Evolutionary conservation across 768 basidiomycete genomes (phyloP).

Genomic region (Megacollybia marginata): DNA sequence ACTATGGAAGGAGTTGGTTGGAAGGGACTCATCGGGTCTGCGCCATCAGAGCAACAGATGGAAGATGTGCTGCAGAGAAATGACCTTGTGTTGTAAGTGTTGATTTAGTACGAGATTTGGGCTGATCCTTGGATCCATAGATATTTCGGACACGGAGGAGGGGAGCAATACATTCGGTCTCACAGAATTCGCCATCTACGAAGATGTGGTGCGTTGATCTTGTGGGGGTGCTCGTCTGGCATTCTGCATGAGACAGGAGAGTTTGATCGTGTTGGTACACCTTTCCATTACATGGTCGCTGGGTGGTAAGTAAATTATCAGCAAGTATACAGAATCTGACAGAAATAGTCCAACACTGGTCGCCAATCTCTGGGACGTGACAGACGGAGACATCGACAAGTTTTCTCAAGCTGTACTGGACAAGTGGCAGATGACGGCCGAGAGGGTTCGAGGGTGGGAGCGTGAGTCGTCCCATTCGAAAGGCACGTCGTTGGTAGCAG

Average conservation of each 20-base stretch:
- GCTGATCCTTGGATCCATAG: slow-evolving; percentile 36
- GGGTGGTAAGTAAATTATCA: slow-evolving; percentile 68
- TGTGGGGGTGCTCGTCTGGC: slow-evolving; percentile 99
- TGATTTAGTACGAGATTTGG: neutral
- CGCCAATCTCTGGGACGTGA: slow-evolving; percentile 97
- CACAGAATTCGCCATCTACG: slow-evolving; percentile 76
- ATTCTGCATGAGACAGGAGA: slow-evolving; percentile 85
- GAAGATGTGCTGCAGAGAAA: slow-evolving; percentile 59
- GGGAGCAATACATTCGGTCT: slow-evolving; percentile 88
- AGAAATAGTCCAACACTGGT: slow-evolving; percentile 74
- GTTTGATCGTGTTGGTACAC: slow-evolving; percentile 87
- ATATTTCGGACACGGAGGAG: slow-evolving; percentile 96
- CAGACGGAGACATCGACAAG: slow-evolving; percentile 94
- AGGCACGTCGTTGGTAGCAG: slow-evolving; percentile 51
- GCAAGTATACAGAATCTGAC: neutral
- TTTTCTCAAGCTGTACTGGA: slow-evolving; percentile 81
- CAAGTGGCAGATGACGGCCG: slow-evolving; percentile 45
- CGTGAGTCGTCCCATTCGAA: neutral
- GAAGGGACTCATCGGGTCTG: slow-evolving; percentile 71
- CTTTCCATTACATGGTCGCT: slow-evolving; percentile 93
- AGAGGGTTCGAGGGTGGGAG: slow-evolving; percentile 17
- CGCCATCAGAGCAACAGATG: slow-evolving; percentile 82
- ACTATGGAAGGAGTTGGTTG: slow-evolving; percentile 72
- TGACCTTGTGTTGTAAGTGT: slow-evolving; percentile 86
- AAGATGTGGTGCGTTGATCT: slow-evolving; percentile 89